These are phyloP conservation scores for Saposhnikovia divaricata DNA, from an alignment of 129 eudicot genomes.

Conservation along the genomic window DNA sequence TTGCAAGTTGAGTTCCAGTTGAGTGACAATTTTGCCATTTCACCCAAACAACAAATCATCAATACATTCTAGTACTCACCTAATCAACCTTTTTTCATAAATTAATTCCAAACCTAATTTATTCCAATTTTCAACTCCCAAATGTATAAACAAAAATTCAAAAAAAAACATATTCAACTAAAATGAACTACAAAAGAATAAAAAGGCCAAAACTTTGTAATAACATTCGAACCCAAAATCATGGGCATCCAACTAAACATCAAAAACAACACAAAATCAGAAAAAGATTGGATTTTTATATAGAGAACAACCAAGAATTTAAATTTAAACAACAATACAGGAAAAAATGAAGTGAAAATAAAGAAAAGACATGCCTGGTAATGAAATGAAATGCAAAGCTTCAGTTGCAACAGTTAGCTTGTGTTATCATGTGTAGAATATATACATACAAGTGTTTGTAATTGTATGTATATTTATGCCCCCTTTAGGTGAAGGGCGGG, in stretches of 20 bases:
- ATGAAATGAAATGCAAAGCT: constrained; percentile 8
- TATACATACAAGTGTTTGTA: not conserved
- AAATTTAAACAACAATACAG: not conserved
- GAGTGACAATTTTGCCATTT: too few species aligned
- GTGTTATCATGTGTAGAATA: not conserved
- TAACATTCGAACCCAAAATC: not conserved
- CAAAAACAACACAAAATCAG: not conserved
- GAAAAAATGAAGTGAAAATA: not conserved
- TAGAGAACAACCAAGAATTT: not conserved
- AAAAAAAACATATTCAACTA: not conserved
- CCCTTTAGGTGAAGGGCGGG: not conserved
- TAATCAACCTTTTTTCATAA: not conserved
- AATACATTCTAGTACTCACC: not conserved
- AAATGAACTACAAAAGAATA: not conserved
- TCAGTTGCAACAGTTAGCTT: not conserved
- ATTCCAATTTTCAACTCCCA: not conserved
- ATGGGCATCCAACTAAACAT: not conserved
- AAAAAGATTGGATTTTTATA: not conserved
- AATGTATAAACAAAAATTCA: not conserved
- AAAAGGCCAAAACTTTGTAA: not conserved
- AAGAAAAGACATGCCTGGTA: constrained; percentile 10
- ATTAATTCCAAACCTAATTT: not conserved
- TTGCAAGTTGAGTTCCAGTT: too few species aligned
- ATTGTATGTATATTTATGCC: not conserved
- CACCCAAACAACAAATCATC: not conserved